Conservation (phyloP, 2,329 filamentous ascomycete species). For the Cladophialophora psammophila region DNA sequence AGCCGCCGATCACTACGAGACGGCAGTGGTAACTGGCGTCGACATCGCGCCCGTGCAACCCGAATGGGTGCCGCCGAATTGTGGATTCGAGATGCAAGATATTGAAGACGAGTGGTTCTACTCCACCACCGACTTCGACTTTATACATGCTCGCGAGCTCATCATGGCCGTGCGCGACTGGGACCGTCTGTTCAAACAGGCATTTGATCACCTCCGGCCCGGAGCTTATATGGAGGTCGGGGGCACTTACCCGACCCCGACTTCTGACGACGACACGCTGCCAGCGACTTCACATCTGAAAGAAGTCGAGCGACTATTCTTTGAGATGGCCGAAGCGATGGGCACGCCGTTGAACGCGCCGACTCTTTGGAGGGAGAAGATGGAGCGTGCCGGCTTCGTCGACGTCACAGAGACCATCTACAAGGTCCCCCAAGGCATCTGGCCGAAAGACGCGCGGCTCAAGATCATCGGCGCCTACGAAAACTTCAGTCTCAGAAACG, state of each 20-base stretch:
- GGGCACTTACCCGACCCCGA: conserved; percentile 42
- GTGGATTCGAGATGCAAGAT: conserved; percentile 45
- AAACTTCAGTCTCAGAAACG: conserved; percentile 31
- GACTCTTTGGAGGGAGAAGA: conserved; percentile 26
- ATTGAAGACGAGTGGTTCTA: conserved; percentile 39
- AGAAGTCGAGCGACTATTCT: conserved; percentile 41
- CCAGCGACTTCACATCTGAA: conserved; percentile 35
- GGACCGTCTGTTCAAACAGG: conserved; percentile 11
- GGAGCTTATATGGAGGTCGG: conserved; percentile 54
- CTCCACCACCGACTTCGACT: conserved; percentile 38
- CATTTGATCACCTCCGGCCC: conserved; percentile 43
- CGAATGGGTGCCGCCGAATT: conserved; percentile 42
- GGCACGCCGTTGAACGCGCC: conserved; percentile 36
- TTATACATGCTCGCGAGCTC: conserved; percentile 42
- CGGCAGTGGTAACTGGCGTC: conserved; percentile 42
- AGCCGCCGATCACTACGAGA: conserved; percentile 47
- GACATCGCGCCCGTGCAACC: conserved; percentile 30
- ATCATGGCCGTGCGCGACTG: conserved; percentile 43
- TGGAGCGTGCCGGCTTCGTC: conserved; percentile 40
- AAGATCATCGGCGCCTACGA: conserved; percentile 39
- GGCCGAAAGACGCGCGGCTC: conserved; percentile 41
- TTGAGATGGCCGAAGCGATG: conserved; percentile 43
- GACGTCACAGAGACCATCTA: conserved; percentile 37
- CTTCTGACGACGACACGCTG: conserved; percentile 44
- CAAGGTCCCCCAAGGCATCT: conserved; percentile 39